Percentiles rank a stretch among this genome's conserved stretches.
Evolutionary conservation across 352 stramenopile genomes (phyloP).

Genomic region (Pythium phragmitis): DNA sequence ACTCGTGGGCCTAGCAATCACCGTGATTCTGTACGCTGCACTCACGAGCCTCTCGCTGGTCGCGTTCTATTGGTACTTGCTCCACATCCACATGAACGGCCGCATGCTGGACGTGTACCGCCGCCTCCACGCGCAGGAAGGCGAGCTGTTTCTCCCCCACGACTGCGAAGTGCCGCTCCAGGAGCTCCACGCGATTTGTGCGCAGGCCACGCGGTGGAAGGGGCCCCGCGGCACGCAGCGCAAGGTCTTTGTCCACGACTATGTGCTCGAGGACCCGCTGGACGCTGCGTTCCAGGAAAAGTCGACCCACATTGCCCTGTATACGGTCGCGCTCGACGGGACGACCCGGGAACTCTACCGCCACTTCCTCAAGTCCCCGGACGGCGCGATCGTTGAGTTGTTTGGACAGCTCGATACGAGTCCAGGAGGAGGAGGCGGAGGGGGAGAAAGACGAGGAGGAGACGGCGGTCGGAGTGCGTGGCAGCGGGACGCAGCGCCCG

Average conservation of each 20-base stretch:
- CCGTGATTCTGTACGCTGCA: slow-evolving; percentile 68
- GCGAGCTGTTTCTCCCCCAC: slow-evolving; percentile 85
- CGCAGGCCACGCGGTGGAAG: slow-evolving; percentile 61
- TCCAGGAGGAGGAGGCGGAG: background rate
- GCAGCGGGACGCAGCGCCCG: slow-evolving; percentile 31
- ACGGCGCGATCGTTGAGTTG: slow-evolving; percentile 87
- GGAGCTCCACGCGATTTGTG: slow-evolving; percentile 71
- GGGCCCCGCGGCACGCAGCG: slow-evolving; percentile 51
- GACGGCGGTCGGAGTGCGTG: slow-evolving; percentile 34
- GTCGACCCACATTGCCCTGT: slow-evolving; percentile 79
- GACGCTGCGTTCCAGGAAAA: slow-evolving; percentile 63
- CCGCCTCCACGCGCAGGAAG: slow-evolving; percentile 67
- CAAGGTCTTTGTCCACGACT: slow-evolving; percentile 84
- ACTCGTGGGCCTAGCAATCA: slow-evolving; percentile 77
- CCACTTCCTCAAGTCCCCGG: slow-evolving; percentile 83
- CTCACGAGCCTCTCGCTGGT: slow-evolving; percentile 56
- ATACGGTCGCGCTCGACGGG: slow-evolving; percentile 61
- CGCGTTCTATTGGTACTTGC: slow-evolving; percentile 74
- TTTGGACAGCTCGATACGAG: slow-evolving; percentile 59
- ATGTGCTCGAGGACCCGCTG: slow-evolving; percentile 69
- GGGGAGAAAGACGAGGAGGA: background rate
- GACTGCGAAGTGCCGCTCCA: slow-evolving; percentile 81
- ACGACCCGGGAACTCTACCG: slow-evolving; percentile 62
- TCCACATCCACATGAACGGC: slow-evolving; percentile 89
- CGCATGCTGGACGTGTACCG: slow-evolving; percentile 88